Evolutionary conservation across 352 stramenopile species (phyloP), one percentile per base, ranked within the genome.

Genomic region (Globisporangium yorkense): DNA sequence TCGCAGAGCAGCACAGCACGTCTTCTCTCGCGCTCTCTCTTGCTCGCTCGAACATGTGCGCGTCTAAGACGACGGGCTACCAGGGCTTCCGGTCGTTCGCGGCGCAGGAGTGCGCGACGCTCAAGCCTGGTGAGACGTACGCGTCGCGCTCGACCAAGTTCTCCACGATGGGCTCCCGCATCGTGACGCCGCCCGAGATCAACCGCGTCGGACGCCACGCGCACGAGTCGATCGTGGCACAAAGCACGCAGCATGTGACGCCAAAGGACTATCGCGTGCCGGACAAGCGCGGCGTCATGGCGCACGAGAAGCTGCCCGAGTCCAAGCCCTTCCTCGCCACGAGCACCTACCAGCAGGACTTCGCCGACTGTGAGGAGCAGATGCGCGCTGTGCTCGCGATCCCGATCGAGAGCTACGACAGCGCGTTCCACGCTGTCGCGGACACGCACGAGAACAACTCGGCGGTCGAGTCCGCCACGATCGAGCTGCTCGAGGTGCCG

Each of bases 21-120:
- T 37, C 51, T 33, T 33, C 37, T 40, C n/a, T 33, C 33, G 7
- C 51, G 16, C n/a, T 18, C 33, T 5, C 18, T 13, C 15, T 18
- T 1, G 6, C 12, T 27, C 37, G 21, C 27, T 20, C 45, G 27
- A 31, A 40, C 44, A 84, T 80, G 69, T 62, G 53, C 20, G 74
- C 71, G 35, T 81, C 74, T 59, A 74, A 68, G 60, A 80, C 74
- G 56, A 75, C 67, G 40, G 84, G 82, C 4, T 91, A 92, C 60
- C 83, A 94, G 64, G 85, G 83, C 33, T 94, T 90, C 71, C 68
- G 76, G 60, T 89, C 75, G 10, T 89, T 89, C 54, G 67, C 70
- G 41, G 67, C 68, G 52, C 81, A 91, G 60, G 66, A 80, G 10
- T 92, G 83, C 47, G 59, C 82, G 31, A 88, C 80, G 49, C 73